These are phyloP conservation scores for Helotiales sp. DNA, from an alignment of 2,329 filamentous ascomycete genomes.

Conservation along the genomic window DNA sequence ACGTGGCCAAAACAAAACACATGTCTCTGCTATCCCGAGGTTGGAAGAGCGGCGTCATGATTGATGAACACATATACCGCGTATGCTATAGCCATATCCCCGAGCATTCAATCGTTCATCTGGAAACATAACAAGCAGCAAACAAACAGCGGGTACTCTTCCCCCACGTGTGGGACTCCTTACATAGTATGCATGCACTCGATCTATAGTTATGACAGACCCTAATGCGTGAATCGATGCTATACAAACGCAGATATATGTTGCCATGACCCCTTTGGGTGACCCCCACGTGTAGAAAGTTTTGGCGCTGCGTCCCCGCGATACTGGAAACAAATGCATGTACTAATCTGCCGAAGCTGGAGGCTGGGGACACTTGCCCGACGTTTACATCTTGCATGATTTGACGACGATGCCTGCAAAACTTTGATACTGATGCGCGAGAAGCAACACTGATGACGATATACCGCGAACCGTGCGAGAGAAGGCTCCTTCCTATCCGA, in stretches of 20 bases:
- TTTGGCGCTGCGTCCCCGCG: not conserved
- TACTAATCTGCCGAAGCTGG: not conserved
- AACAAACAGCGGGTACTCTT: not conserved
- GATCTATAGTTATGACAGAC: not conserved
- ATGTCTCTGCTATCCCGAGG: not conserved
- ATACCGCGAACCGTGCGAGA: not conserved
- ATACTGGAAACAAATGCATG: not conserved
- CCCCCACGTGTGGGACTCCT: not conserved
- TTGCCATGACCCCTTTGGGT: not conserved
- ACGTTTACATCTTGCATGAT: too few relatives aligned
- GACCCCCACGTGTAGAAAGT: not conserved
- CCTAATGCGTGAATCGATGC: not conserved
- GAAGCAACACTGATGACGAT: not conserved
- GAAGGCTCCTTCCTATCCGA: not conserved
- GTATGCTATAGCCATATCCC: slow-evolving; percentile 4
- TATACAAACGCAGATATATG: not conserved
- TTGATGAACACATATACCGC: slow-evolving; percentile 1
- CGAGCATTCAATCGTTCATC: not conserved
- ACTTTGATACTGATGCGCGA: too few relatives aligned
- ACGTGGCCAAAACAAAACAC: not conserved
- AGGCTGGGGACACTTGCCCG: not conserved
- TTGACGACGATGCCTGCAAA: too few relatives aligned
- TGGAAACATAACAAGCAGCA: not conserved
- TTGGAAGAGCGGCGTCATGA: not conserved
- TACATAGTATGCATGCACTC: not conserved